Base-by-base conservation (phyloP, 257 asterid species). In the Solanum pimpinellifolium region DNA sequence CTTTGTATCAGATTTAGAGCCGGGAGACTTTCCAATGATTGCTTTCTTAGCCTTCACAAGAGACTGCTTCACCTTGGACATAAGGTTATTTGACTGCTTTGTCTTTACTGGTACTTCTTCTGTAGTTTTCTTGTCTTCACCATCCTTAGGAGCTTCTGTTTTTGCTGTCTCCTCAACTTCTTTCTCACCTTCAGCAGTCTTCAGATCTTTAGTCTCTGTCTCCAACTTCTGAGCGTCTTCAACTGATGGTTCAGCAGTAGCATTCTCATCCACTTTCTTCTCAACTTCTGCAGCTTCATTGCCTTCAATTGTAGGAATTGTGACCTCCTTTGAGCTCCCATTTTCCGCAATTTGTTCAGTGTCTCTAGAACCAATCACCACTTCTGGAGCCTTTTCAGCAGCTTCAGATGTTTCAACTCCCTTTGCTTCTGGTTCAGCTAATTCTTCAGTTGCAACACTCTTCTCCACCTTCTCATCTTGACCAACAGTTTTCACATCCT, bases 41-140 rank as follows among this genome's bases (percentile, higher is more conserved):
- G 98, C 99, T 86, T 96, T 96, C 91, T 93, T 96, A 0, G 98
- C 99, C 94, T 96, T 96, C 85, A 94, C 98, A 10, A 96, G 93
- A 6, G 99, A 91, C 20, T 95, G 98, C 94, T 96, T 96, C 95
- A 96, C 84, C 90, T 94, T 94, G 89, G 95, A 91, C 25, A 95
- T 92, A 23, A 96, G 52, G 83, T 84, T 92, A 42, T 86, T 88
- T 41, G 99, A 95, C 11, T 90, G 94, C 91, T 95, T 96, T 44
- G 89, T 75, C 93, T 92, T 93, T 73, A 89, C 93, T 2, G 94
- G 91, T 77, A 92, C 92, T 25, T 90, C 93, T 72, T 92, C 95
- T 83, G 90, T 91, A 27, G 91, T 44, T 69, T 91, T 90, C 16
- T 86, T 81, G 10, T 91, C 93, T 75, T 87, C 90, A 7, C 8